A percentile compares a stretch with the other conserved stretches of the same genome.
phyloP scores from a whole-genome alignment of 345 rosid species.

The Hypericum androsaemum region DNA sequence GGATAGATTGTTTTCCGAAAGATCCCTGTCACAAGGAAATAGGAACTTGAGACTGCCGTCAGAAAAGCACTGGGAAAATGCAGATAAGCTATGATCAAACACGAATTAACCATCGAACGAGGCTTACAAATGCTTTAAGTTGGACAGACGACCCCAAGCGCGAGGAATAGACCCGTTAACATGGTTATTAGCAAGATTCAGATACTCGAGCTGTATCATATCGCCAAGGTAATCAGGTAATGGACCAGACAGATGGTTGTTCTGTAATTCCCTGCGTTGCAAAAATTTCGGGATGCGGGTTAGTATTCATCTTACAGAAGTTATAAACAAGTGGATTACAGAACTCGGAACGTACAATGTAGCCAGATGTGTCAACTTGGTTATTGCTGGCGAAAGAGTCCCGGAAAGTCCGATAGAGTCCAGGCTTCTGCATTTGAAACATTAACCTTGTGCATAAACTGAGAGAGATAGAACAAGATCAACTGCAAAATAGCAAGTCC shows the following conservation, averaged over 20 bases:
- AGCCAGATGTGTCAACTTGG: slow-evolving; percentile 58
- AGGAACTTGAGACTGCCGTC: background rate
- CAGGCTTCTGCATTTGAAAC: slow-evolving; percentile 41
- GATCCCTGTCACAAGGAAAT: slow-evolving; percentile 41
- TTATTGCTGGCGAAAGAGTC: slow-evolving; percentile 60
- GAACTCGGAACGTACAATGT: slow-evolving; percentile 46
- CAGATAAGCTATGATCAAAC: too few relatives aligned
- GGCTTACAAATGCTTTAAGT: slow-evolving; percentile 63
- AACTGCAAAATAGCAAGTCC: slow-evolving; percentile 2
- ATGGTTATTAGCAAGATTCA: slow-evolving; percentile 68
- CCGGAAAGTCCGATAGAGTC: slow-evolving; percentile 73
- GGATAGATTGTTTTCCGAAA: slow-evolving; percentile 53
- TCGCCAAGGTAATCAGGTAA: slow-evolving; percentile 64
- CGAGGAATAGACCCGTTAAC: slow-evolving; percentile 68
- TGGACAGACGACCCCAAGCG: slow-evolving; percentile 54
- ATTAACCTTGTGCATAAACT: slow-evolving; percentile 5
- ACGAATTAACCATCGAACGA: background rate
- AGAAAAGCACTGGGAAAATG: background rate
- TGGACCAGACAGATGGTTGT: slow-evolving; percentile 61
- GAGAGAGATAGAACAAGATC: background rate
- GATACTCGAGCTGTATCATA: slow-evolving; percentile 44
- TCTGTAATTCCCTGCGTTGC: slow-evolving; percentile 62
- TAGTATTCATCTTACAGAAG: too few relatives aligned
- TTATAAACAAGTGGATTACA: too few relatives aligned
- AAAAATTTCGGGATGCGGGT: too few relatives aligned